A percentile compares a stretch with the other conserved stretches of the same genome.
phyloP scores from a whole-genome alignment of 352 stramenopile genomes.

The Globisporangium viniferum region DNA sequence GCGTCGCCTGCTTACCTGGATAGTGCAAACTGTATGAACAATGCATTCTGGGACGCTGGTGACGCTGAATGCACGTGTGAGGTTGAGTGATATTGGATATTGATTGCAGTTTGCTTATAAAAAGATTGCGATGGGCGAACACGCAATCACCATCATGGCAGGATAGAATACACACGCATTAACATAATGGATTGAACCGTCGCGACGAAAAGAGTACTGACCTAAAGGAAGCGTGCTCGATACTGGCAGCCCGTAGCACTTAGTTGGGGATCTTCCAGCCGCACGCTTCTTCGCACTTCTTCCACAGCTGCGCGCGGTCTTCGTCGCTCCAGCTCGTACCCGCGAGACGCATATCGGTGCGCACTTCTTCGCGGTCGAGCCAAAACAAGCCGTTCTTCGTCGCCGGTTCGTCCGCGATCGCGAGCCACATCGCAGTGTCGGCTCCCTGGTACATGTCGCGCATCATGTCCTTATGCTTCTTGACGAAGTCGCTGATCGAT shows the following conservation, averaged over 20 bases:
- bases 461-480: conserved; percentile 45
- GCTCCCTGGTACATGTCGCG: conserved; percentile 35
- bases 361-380: conserved; percentile 38
- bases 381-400: conserved; percentile 39
- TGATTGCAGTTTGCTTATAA: neutral
- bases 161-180: neutral
- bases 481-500: conserved; percentile 36
- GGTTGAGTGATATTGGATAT: neutral
- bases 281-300: conserved; percentile 30
- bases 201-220: neutral
- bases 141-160: neutral
- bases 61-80: too few relatives aligned
- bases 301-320: conserved; percentile 36
- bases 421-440: conserved; percentile 50
- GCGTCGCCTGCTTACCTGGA: neutral
- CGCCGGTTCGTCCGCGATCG: conserved; percentile 35
- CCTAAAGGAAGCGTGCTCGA: neutral
- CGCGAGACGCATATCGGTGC: conserved; percentile 41
- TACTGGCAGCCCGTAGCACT: neutral
- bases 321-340: conserved; percentile 39
- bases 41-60: too few relatives aligned
- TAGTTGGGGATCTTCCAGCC: conserved; percentile 19
- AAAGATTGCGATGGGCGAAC: neutral
- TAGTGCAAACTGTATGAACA: neutral
- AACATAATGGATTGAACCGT: neutral